Evolutionary conservation across 1,284 basidiomycete genomes (phyloP).

Genomic region (Sporisorium sorghi): DNA sequence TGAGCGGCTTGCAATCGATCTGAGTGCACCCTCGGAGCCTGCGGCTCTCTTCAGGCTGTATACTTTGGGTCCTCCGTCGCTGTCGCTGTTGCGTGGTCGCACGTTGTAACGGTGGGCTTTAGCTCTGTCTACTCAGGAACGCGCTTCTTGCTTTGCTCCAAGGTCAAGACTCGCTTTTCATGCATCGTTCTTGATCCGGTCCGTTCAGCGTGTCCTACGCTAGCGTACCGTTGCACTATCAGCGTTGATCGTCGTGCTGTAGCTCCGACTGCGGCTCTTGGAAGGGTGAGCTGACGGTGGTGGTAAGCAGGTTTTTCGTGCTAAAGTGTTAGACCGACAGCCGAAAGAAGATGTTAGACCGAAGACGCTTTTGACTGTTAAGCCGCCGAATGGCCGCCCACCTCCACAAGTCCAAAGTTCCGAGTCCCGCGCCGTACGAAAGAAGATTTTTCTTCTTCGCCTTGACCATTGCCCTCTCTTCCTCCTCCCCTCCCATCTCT

Average conservation of each 20-base stretch:
- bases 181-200: no score
- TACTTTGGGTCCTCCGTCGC: no score
- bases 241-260: no score
- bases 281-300: not conserved
- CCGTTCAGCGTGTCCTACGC: no score
- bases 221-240: no score
- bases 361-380: no score
- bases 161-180: no score
- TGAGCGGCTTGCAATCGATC: constrained; percentile 2
- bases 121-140: not conserved
- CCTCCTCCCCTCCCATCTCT: not conserved
- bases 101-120: no score
- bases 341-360: no score
- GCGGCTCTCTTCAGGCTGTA: not conserved
- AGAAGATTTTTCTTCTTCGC: not conserved
- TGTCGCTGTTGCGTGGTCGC: not conserved
- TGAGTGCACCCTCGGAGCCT: not conserved
- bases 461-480: constrained; percentile 1
- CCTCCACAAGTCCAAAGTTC: not conserved
- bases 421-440: not conserved
- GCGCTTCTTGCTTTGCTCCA: not conserved
- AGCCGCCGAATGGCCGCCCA: not conserved
- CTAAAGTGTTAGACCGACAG: not conserved
- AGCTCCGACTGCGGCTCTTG: not conserved
- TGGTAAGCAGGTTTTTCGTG: not conserved